Evolutionary conservation across 495 filamentous ascomycete species (phyloP), one percentile per base, ranked within the genome.

Genomic region (Xylaria intraflava): DNA sequence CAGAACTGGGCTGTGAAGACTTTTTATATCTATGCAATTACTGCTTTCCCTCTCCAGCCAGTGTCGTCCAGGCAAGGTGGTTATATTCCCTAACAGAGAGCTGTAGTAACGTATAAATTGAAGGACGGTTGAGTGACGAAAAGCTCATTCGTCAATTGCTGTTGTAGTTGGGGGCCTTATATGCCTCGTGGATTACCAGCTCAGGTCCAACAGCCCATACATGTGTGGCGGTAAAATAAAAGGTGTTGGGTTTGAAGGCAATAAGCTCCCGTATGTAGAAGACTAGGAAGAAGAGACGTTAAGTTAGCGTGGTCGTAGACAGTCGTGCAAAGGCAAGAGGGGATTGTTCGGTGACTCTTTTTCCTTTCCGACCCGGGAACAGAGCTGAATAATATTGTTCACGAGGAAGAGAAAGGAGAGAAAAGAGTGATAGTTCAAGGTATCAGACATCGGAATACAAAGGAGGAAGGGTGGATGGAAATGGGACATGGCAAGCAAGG

Each of bases 401-500:
- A 42, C 20, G 27, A 20, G 17, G 22, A 43, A 36, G 24, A 36
- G 45, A 41, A 36, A 23, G 36, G 44, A 19, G 36, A 49, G 36
- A 8, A 14, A 55, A 42, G 20, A 24, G 5, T 14, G n/a, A 22
- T 36, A 48, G 35, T 42, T 49, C 30, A 4, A 12, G 20, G 20
- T 24, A 12, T 23, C 41, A 26, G 14, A 20, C 17, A 14, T 39
- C 35, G 5, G 3, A 4, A 5, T 38, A 38, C 35, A 20, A 16
- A 49, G 46, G 35, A 49, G 52, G 45, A 49, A 56, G 53, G 40
- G 53, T 50, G 47, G n/a, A n/a, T n/a, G n/a, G n/a, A n/a, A n/a
- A n/a, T n/a, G n/a, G 46, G 53, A 45, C 42, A 51, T 49, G 46
- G 46, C n/a, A 35, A 33, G 53, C n/a, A 43, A 36, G 53, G 40